Percentiles rank a stretch among this genome's conserved stretches.
These are phyloP conservation scores for Cryptococcus sp. DNA, from an alignment of 1,284 basidiomycete genomes.

Conservation along the genomic window DNA sequence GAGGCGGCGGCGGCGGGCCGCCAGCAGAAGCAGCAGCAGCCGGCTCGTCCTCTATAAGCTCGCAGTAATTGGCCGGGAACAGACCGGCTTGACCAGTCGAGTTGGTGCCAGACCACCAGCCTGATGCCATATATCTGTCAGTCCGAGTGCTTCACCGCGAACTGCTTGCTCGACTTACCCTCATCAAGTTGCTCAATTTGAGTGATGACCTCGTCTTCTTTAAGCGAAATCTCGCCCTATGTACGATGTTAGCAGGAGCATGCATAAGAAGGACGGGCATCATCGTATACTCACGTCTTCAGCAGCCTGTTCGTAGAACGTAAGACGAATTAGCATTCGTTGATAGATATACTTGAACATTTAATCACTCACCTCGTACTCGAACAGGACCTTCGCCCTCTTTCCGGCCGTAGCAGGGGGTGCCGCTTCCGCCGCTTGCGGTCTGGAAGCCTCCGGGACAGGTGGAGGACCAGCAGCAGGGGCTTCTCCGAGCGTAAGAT, in stretches of 20 bases:
- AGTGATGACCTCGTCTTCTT: constrained; percentile 78
- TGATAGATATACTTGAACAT: no score
- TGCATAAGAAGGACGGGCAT: constrained; percentile 53
- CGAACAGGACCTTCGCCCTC: constrained; percentile 64
- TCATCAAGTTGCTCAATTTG: constrained; percentile 82
- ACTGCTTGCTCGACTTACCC: constrained; percentile 55
- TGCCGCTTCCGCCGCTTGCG: constrained; percentile 19
- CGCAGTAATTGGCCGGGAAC: constrained; percentile 74
- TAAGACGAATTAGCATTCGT: no score
- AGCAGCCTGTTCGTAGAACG: no score
- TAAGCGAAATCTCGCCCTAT: constrained; percentile 79
- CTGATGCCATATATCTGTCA: constrained; percentile 30
- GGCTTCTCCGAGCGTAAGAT: constrained; percentile 45
- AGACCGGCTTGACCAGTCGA: constrained; percentile 68
- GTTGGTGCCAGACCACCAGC: constrained; percentile 75
- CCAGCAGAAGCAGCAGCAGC: constrained; percentile 31
- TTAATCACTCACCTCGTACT: constrained; percentile 67
- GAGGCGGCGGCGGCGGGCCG: constrained; percentile 41
- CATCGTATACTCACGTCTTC: constrained; percentile 46
- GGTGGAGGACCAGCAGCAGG: constrained; percentile 38
- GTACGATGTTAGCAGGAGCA: no score
- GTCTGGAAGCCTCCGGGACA: constrained; percentile 34
- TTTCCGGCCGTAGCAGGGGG: constrained; percentile 32
- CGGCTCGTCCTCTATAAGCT: constrained; percentile 60
- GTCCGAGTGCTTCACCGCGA: not conserved